Conservation (phyloP, 139 green algal species). For the Desmodesmus armatus region DNA sequence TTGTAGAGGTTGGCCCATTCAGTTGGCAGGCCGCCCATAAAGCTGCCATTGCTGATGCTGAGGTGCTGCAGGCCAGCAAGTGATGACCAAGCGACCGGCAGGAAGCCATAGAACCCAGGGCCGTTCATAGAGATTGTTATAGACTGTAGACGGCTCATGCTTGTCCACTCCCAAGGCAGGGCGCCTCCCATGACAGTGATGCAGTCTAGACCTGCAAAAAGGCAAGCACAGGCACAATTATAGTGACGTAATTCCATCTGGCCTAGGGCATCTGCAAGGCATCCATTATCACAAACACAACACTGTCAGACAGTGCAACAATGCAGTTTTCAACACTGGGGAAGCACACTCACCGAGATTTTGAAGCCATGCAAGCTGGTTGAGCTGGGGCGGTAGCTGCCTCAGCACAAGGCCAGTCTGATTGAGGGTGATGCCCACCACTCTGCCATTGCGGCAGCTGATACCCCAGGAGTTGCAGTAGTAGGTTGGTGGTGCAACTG, state of each 20-base stretch:
- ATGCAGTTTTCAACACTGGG: no score
- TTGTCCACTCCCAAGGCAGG: no score
- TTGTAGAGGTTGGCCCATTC: not conserved
- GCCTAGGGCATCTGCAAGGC: no score
- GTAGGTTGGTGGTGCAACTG: not conserved
- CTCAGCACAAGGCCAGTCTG: not conserved
- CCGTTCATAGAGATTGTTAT: not conserved
- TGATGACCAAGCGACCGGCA: not conserved
- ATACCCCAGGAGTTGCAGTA: slow-evolving; percentile 24
- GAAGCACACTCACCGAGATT: slow-evolving; percentile 4
- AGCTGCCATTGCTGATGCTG: not conserved
- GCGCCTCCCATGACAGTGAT: no score
- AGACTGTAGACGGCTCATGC: no score
- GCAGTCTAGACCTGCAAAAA: no score
- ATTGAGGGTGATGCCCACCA: not conserved
- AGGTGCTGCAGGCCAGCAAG: not conserved
- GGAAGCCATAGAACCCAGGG: not conserved
- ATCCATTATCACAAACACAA: no score
- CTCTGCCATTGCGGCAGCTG: not conserved
- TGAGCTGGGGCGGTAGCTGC: not conserved
- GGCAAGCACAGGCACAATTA: no score
- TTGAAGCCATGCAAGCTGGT: not conserved
- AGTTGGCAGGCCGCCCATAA: not conserved
- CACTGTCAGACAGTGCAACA: no score
- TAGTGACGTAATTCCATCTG: no score